phyloP scores from a whole-genome alignment of 805 yeast species.

The Monosporozyma unispora region DNA sequence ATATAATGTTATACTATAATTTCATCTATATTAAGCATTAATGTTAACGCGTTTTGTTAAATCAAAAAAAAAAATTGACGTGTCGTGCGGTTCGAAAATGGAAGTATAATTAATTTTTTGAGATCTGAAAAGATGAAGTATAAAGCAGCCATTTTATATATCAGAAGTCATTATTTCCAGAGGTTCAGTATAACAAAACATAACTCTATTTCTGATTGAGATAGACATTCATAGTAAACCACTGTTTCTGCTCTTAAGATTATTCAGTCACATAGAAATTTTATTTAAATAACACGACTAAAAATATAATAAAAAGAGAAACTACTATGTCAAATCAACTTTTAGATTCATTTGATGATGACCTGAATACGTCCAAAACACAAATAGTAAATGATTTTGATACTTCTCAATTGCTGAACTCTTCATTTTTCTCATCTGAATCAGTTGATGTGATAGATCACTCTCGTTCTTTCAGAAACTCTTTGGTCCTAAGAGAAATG shows the following conservation, averaged over 20 bases:
- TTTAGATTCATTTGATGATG: not conserved
- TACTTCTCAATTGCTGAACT: conserved; percentile 15
- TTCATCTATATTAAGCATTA: no score
- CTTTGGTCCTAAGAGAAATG: conserved; percentile 24
- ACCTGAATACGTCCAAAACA: not conserved
- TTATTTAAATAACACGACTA: no score
- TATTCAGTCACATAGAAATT: no score
- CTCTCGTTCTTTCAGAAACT: conserved; percentile 28
- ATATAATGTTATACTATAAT: no score
- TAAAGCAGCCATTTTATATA: not conserved
- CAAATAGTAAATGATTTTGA: conserved; percentile 6
- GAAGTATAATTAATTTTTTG: not conserved
- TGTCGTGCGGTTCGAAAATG: not conserved
- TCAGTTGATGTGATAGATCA: conserved; percentile 26
- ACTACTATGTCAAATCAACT: not conserved
- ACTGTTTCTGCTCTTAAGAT: no score
- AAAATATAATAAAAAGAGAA: not conserved
- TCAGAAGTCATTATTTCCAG: not conserved
- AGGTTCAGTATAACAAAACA: no score
- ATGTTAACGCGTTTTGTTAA: not conserved
- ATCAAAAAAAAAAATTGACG: not conserved
- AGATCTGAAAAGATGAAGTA: not conserved
- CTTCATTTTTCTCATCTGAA: conserved; percentile 25
- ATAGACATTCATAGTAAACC: no score
- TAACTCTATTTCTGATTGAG: no score